phyloP scores from a whole-genome alignment of 257 asterid species.

The Jaltomata sinuosa region DNA sequence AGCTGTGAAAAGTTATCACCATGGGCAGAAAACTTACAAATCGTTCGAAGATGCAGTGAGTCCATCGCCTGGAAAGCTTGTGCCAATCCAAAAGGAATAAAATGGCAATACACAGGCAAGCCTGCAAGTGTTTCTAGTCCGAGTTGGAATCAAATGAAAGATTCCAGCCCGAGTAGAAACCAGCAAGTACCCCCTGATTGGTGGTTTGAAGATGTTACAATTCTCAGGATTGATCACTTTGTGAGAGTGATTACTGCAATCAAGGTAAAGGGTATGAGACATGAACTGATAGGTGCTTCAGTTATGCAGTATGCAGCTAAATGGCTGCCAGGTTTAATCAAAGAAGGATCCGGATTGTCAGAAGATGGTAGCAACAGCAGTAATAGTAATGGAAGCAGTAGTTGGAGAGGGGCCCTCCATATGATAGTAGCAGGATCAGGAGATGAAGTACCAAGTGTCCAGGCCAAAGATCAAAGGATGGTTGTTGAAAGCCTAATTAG shows the following conservation, averaged over 20 bases:
- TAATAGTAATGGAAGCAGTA: slow-evolving; percentile 15
- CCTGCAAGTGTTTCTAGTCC: slow-evolving; percentile 66
- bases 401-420: slow-evolving; percentile 85
- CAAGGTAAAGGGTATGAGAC: slow-evolving; percentile 87
- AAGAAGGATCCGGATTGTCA: slow-evolving; percentile 23
- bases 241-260: slow-evolving; percentile 82
- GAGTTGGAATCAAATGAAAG: slow-evolving; percentile 67
- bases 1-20: slow-evolving; percentile 79
- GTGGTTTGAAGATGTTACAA: slow-evolving; percentile 94
- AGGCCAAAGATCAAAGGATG: slow-evolving; percentile 78
- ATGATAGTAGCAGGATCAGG: slow-evolving; percentile 56
- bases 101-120: slow-evolving; percentile 87
- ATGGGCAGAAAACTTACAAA: slow-evolving; percentile 94
- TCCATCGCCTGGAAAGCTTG: slow-evolving; percentile 99
- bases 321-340: slow-evolving; percentile 70
- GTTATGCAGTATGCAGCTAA: slow-evolving; percentile 64
- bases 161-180: slow-evolving; percentile 61
- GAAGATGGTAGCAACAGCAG: slow-evolving; percentile 32
- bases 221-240: slow-evolving; percentile 80
- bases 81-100: slow-evolving; percentile 89
- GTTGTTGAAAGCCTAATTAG: slow-evolving; percentile 84
- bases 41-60: slow-evolving; percentile 85
- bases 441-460: slow-evolving; percentile 40
- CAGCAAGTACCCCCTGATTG: slow-evolving; percentile 83
- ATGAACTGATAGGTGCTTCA: slow-evolving; percentile 73